phyloP scores from a whole-genome alignment of 2,329 filamentous ascomycete species.

The Curvularia hawaiiensis region DNA sequence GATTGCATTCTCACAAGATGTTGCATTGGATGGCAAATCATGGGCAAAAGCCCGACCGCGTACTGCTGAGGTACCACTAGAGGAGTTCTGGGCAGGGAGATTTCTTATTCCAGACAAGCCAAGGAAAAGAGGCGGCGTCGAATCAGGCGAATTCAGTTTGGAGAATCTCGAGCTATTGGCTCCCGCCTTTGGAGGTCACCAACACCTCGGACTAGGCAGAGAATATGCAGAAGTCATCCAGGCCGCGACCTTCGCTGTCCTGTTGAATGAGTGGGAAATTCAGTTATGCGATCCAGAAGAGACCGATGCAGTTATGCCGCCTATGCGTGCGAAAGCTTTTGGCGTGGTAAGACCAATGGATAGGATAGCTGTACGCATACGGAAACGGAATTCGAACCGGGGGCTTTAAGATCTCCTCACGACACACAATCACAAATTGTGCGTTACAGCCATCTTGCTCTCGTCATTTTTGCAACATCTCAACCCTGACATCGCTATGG shows the following conservation, averaged over 20 bases:
- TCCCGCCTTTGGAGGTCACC: slow-evolving; percentile 13
- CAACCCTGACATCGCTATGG: background rate
- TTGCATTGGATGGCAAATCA: slow-evolving; percentile 28
- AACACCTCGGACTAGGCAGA: slow-evolving; percentile 16
- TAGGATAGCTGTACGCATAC: slow-evolving; percentile 30
- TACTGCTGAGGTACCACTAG: slow-evolving; percentile 25
- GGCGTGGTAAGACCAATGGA: slow-evolving; percentile 29
- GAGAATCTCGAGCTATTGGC: slow-evolving; percentile 23
- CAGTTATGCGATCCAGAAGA: slow-evolving; percentile 31
- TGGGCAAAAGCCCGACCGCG: slow-evolving; percentile 31
- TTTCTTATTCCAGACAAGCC: slow-evolving; percentile 24
- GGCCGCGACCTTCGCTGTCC: slow-evolving; percentile 28
- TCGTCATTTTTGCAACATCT: too few species aligned
- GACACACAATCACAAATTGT: background rate
- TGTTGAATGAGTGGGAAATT: slow-evolving; percentile 35
- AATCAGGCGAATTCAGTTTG: slow-evolving; percentile 19
- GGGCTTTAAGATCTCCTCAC: background rate
- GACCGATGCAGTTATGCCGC: slow-evolving; percentile 26
- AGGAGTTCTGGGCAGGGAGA: slow-evolving; percentile 37
- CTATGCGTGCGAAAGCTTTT: slow-evolving; percentile 23
- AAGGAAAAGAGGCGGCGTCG: slow-evolving; percentile 2
- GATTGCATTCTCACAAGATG: slow-evolving; percentile 30
- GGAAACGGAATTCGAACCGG: slow-evolving; percentile 22
- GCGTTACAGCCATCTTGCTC: background rate
- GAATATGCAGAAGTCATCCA: slow-evolving; percentile 27